phyloP scores from a whole-genome alignment of 805 yeast species.

The Naumovozyma dairenensis region DNA sequence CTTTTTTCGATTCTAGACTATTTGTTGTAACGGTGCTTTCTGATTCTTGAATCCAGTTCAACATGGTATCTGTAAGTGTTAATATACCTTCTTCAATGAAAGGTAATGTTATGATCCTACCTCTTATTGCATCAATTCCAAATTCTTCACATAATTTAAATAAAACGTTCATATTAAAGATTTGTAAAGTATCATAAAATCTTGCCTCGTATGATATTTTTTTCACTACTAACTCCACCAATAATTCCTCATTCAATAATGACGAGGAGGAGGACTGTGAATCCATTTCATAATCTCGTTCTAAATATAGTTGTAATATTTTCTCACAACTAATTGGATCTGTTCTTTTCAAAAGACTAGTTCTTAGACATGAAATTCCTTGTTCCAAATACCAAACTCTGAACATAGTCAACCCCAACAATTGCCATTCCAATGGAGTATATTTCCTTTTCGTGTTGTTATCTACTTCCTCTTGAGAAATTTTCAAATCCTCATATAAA shows the following conservation, averaged over 20 bases:
- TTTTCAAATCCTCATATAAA: slow-evolving; percentile 28
- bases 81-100: slow-evolving; percentile 2
- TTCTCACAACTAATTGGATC: slow-evolving; percentile 48
- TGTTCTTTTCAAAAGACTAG: slow-evolving; percentile 47
- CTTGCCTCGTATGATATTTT: slow-evolving; percentile 53
- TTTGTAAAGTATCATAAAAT: slow-evolving; percentile 51
- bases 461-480: slow-evolving; percentile 24
- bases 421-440: slow-evolving; percentile 66
- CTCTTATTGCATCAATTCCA: slow-evolving; percentile 17
- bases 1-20: too few species aligned
- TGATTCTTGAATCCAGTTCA: slow-evolving; percentile 16
- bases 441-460: slow-evolving; percentile 30
- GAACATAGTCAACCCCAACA: slow-evolving; percentile 48
- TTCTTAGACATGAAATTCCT: slow-evolving; percentile 43
- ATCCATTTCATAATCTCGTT: slow-evolving; percentile 3
- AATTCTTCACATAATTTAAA: slow-evolving; percentile 26
- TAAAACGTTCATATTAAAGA: slow-evolving; percentile 36
- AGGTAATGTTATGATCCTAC: slow-evolving; percentile 15
- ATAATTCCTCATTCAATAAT: slow-evolving; percentile 27
- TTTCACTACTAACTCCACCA: slow-evolving; percentile 37
- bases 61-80: slow-evolving; percentile 11
- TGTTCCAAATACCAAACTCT: slow-evolving; percentile 40
- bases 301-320: slow-evolving; percentile 35
- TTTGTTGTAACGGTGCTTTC: too few species aligned
- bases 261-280: background rate